Conservation (phyloP, 306 rosid species). For the Morella rubra region DNA sequence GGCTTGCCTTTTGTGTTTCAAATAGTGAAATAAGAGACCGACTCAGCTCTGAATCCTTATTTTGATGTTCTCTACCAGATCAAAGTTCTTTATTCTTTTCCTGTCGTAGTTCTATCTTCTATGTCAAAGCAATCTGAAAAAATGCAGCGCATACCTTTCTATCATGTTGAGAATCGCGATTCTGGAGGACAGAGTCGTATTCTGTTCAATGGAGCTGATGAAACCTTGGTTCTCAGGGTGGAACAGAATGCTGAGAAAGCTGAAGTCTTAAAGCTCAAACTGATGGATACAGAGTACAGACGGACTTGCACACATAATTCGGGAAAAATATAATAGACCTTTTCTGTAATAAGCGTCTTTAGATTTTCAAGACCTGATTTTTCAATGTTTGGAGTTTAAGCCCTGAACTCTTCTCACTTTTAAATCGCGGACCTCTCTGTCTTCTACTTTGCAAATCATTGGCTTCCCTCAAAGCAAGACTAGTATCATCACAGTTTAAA, state of each 20-base stretch:
- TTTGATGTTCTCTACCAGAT: not conserved
- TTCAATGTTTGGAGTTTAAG: too few relatives aligned
- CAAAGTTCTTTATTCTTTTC: not conserved
- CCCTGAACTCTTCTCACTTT: too few relatives aligned
- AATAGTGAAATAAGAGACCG: not conserved
- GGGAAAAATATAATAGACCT: too few relatives aligned
- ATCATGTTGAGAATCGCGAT: not conserved
- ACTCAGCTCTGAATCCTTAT: not conserved
- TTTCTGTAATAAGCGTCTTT: too few relatives aligned
- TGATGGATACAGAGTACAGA: not conserved
- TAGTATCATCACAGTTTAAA: too few relatives aligned
- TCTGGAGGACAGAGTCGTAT: not conserved
- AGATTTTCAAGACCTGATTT: too few relatives aligned
- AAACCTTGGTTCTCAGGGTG: not conserved
- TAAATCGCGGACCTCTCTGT: too few relatives aligned
- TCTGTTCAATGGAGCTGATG: not conserved
- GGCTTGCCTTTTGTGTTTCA: not conserved
- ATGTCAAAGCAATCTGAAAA: not conserved
- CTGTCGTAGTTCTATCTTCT: too few relatives aligned
- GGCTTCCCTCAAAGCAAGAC: too few relatives aligned
- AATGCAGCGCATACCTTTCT: not conserved
- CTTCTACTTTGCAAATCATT: too few relatives aligned
- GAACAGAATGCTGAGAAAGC: not conserved
- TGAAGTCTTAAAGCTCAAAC: not conserved
- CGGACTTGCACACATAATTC: too few relatives aligned